These are phyloP conservation scores for Leccinum longicurvipes DNA, from an alignment of 768 basidiomycete species.

Conservation along the genomic window DNA sequence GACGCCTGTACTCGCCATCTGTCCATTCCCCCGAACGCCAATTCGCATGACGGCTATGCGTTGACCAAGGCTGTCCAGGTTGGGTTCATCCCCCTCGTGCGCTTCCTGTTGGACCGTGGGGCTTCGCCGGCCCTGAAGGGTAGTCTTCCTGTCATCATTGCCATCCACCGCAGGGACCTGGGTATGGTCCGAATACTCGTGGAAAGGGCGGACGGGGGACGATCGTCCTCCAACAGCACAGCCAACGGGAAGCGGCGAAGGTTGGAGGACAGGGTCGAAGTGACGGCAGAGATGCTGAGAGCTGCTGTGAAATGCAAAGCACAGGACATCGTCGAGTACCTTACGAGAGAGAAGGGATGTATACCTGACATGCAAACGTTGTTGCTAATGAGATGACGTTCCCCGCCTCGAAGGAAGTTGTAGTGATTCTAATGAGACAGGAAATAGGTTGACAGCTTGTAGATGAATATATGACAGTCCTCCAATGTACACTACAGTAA, in stretches of 20 bases:
- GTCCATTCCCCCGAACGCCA: constrained; percentile 43
- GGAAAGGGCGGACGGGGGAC: constrained; percentile 42
- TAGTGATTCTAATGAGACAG: background rate
- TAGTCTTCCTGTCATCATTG: constrained; percentile 67
- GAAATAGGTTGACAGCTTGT: background rate
- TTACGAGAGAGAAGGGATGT: constrained; percentile 66
- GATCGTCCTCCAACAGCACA: constrained; percentile 22
- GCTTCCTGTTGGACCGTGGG: constrained; percentile 65
- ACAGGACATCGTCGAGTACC: constrained; percentile 66
- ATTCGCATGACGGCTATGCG: constrained; percentile 79
- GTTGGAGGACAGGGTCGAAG: constrained; percentile 56
- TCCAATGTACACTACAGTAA: constrained; percentile 15
- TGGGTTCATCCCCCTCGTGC: constrained; percentile 59
- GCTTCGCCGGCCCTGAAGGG: constrained; percentile 66
- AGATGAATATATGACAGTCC: constrained; percentile 8
- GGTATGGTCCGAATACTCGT: constrained; percentile 72
- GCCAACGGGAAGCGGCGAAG: constrained; percentile 44
- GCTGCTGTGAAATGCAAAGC: constrained; percentile 63
- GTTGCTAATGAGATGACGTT: constrained; percentile 33
- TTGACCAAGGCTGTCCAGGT: constrained; percentile 75
- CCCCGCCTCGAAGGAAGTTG: background rate
- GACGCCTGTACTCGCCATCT: constrained; percentile 31
- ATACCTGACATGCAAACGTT: constrained; percentile 72
- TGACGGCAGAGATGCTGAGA: constrained; percentile 58
- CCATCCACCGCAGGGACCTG: constrained; percentile 69